phyloP scores from a whole-genome alignment of 768 basidiomycete species.

The Cystobasidium onofrii region DNA sequence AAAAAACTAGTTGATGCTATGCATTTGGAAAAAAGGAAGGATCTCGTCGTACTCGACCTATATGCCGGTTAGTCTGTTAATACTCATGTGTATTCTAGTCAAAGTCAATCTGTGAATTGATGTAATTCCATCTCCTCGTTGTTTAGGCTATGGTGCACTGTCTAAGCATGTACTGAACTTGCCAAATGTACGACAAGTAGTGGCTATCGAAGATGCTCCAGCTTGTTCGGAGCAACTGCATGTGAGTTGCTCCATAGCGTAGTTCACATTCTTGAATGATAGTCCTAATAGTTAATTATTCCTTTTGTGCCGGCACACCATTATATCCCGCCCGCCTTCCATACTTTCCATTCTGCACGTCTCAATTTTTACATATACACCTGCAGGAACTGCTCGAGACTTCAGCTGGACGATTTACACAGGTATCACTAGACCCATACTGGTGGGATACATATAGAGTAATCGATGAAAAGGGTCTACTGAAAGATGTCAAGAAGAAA shows the following conservation, averaged over 20 bases:
- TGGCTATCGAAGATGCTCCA: not conserved
- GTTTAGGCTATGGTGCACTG: conserved; percentile 12
- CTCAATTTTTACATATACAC: too few species aligned
- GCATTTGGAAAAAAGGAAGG: not conserved
- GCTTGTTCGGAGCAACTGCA: not conserved
- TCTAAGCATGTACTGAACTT: conserved; percentile 24
- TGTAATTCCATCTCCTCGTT: not conserved
- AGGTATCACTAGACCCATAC: conserved; percentile 22
- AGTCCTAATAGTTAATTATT: too few species aligned
- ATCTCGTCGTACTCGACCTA: conserved; percentile 5
- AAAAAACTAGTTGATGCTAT: conserved; percentile 1
- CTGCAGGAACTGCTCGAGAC: conserved; percentile 2
- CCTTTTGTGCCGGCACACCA: too few species aligned
- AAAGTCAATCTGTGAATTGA: not conserved
- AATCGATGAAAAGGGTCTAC: conserved; percentile 7
- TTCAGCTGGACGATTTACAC: not conserved
- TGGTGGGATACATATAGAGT: conserved; percentile 29
- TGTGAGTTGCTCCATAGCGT: too few species aligned
- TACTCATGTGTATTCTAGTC: not conserved
- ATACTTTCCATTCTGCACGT: too few species aligned
- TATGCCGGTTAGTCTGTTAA: conserved; percentile 17
- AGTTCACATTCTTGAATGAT: too few species aligned
- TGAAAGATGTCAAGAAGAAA: not conserved
- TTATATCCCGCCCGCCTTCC: too few species aligned
- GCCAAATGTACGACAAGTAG: conserved; percentile 22